phyloP scores from a whole-genome alignment of 1,284 basidiomycete species.

The Sporisorium reilianum region DNA sequence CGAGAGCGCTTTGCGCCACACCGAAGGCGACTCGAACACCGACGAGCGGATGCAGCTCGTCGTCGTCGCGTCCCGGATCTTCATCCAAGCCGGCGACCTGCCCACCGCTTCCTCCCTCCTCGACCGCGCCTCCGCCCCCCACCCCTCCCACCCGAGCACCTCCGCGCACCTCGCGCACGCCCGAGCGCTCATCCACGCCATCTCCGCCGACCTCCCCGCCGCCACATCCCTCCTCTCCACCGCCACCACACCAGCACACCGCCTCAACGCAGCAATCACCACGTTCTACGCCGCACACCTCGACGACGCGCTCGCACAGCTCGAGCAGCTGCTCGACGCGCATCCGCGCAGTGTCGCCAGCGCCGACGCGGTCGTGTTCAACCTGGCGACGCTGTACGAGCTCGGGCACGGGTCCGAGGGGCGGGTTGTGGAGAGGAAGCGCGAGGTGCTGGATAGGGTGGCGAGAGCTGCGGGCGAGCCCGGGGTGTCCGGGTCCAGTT shows the following conservation, averaged over 20 bases:
- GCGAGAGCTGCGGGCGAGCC: slow-evolving; percentile 46
- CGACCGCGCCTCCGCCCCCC: neutral
- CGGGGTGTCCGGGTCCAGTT: slow-evolving; percentile 16
- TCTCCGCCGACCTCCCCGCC: slow-evolving; percentile 1
- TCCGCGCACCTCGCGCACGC: neutral
- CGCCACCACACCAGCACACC: neutral
- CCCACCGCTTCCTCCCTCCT: neutral
- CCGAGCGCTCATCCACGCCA: slow-evolving; percentile 4
- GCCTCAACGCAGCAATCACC: slow-evolving; percentile 19
- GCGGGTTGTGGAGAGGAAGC: slow-evolving; percentile 33
- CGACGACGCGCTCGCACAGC: slow-evolving; percentile 20
- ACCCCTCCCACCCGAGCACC: neutral
- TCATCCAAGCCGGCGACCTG: slow-evolving; percentile 33
- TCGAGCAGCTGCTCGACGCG: slow-evolving; percentile 20
- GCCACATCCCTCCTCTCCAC: neutral
- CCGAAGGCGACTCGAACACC: neutral
- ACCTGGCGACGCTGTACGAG: slow-evolving; percentile 57
- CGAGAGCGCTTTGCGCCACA: neutral
- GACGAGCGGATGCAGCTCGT: slow-evolving; percentile 11
- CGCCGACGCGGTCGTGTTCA: slow-evolving; percentile 53
- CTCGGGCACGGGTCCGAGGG: slow-evolving; percentile 18
- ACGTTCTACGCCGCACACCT: slow-evolving; percentile 36
- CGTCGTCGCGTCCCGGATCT: slow-evolving; percentile 14
- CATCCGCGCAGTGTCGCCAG: slow-evolving; percentile 12
- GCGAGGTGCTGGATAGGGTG: slow-evolving; percentile 26